A percentile compares a stretch with the other conserved stretches of the same genome.
These are phyloP conservation scores for Sporothrix sp. DNA, from an alignment of 2,329 filamentous ascomycete species.

Conservation along the genomic window DNA sequence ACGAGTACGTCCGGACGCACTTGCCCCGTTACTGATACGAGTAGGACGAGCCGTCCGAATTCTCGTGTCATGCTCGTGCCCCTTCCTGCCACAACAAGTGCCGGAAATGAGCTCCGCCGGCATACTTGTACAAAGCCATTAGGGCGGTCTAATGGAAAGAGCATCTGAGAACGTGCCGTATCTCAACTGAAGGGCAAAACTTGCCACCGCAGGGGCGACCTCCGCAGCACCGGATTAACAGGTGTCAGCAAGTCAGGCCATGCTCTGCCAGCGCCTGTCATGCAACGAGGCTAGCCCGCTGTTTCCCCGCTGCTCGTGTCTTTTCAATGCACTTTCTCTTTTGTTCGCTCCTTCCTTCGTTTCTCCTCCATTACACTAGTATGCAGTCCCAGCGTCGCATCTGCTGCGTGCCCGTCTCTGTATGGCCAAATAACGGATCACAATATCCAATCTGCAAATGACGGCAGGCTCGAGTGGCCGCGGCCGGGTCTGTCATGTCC, in stretches of 20 bases:
- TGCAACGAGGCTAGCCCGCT: neutral
- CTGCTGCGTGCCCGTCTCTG: neutral
- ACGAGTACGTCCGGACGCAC: neutral
- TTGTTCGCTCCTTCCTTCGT: neutral
- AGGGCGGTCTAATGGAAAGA: neutral
- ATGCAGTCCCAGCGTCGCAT: slow-evolving; percentile 1
- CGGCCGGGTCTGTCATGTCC: too few species aligned
- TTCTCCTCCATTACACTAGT: neutral
- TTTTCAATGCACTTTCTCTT: neutral
- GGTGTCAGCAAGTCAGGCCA: neutral
- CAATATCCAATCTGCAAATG: slow-evolving; percentile 13
- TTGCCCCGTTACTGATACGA: too few species aligned
- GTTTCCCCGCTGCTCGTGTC: neutral
- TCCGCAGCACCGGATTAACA: neutral
- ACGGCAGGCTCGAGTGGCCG: neutral
- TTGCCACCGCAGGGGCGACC: neutral
- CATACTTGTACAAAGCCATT: neutral
- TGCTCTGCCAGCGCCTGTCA: neutral
- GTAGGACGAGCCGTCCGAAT: neutral
- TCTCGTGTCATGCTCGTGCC: neutral
- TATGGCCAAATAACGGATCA: slow-evolving; percentile 4
- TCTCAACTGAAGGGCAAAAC: neutral
- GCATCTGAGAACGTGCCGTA: neutral
- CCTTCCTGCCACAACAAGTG: neutral
- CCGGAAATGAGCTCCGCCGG: slow-evolving; percentile 1